Base-by-base conservation (phyloP, 441 rosid genomes). In the Erodium moschatum region DNA sequence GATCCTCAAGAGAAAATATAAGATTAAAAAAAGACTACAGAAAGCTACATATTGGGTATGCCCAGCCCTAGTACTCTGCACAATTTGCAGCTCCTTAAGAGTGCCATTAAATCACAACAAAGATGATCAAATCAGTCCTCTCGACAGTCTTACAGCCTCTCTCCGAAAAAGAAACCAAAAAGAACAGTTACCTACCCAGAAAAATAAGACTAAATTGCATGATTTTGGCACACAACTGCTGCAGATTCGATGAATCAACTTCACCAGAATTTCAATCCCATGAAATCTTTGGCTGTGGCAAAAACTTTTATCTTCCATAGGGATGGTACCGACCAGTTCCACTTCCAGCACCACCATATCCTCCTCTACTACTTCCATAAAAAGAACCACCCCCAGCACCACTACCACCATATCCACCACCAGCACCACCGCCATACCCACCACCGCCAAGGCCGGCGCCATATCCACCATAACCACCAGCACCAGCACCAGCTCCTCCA, bases 261-360 rank as follows among this genome's bases (percentile, higher is more conserved):
- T 12, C 56, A 48, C 56, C 12, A n/a, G 2, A 10, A 13, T 48
- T 11, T 46, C 18, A 12, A 20, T 15, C 27, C 8, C 50, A 60
- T 54, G 0, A 35, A 64, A 66, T 56, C 4, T 4, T 44, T 16
- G 18, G 31, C 8, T 52, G 31, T 3, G 21, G 50, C 31, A 16
- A n/a, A 13, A 44, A 66, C 42, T 70, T 80, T 81, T 90, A 93
- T 82, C 97, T 87, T 71, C 89, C 89, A 18, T 93, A 93, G 1
- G 98, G 98, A 73, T 93, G 98, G 67, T 93, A 93, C 62, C 98
- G 80, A 61, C 89, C 83, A 10, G 83, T 24, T 24, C 27, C 27
- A 24, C 1, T 82, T 6, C 93, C 90, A 0, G 88, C 75, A 75
- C 93, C 86, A 16, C 92, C 85, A 50, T 88, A 90, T n/a, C 91